phyloP scores from a whole-genome alignment of 345 rosid genomes.

The Adansonia digitata region DNA sequence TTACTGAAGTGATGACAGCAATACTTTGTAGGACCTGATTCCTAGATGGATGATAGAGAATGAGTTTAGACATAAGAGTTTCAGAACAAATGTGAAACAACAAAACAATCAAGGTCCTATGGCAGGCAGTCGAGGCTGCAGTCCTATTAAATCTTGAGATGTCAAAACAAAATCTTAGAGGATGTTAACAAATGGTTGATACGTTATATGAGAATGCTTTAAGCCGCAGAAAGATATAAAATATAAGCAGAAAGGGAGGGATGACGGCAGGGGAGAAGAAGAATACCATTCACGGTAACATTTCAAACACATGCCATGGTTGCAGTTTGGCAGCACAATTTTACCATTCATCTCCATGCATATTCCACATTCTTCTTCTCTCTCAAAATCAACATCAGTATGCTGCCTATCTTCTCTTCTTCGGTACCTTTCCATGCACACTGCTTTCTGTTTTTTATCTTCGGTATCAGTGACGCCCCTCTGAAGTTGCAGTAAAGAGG shows the following conservation, averaged over 20 bases:
- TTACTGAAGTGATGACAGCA: not conserved
- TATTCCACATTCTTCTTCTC: slow-evolving; percentile 71
- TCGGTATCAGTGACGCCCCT: slow-evolving; percentile 55
- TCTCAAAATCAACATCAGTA: slow-evolving; percentile 41
- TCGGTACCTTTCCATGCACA: slow-evolving; percentile 48
- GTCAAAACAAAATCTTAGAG: not conserved
- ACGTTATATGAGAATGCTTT: not conserved
- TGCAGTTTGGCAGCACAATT: slow-evolving; percentile 57
- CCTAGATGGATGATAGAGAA: not conserved
- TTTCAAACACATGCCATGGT: slow-evolving; percentile 59
- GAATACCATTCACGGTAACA: slow-evolving; percentile 59
- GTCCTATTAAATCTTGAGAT: too few relatives aligned
- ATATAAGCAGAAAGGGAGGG: not conserved
- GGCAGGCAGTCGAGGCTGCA: too few relatives aligned
- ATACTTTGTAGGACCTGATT: not conserved
- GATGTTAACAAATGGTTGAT: not conserved
- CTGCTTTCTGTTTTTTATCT: slow-evolving; percentile 49
- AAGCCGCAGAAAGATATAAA: not conserved
- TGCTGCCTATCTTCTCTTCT: slow-evolving; percentile 38
- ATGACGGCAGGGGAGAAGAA: slow-evolving; percentile 1
- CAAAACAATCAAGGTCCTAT: too few relatives aligned
- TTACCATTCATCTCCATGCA: slow-evolving; percentile 61
- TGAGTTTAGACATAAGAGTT: not conserved
- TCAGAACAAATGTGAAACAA: too few relatives aligned
- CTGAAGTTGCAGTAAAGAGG: slow-evolving; percentile 56